Percentiles rank a stretch among this genome's conserved stretches.
phyloP scores from a whole-genome alignment of 495 filamentous ascomycete genomes.

The Penicillium arizonense region DNA sequence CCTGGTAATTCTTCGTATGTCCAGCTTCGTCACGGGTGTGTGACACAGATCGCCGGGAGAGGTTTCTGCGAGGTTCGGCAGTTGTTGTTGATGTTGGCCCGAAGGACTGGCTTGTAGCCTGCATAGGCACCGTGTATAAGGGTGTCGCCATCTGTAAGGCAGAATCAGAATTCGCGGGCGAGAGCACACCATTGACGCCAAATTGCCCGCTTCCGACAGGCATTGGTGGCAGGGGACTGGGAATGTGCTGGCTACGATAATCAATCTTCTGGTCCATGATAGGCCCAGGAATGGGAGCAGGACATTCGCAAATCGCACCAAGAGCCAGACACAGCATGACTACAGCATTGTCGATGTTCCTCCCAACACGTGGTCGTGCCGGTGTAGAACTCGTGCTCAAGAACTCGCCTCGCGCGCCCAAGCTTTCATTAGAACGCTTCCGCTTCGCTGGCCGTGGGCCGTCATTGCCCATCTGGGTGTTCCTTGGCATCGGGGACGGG shows the following conservation, averaged over 20 bases:
- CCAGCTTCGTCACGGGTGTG: conserved; percentile 11
- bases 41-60: conserved; percentile 14
- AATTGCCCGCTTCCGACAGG: background rate
- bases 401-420: conserved; percentile 22
- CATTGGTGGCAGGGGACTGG: conserved; percentile 16
- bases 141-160: conserved; percentile 13
- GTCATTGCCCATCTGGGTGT: conserved; percentile 14
- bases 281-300: conserved; percentile 57
- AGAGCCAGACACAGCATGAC: conserved; percentile 81
- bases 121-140: conserved; percentile 19
- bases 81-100: conserved; percentile 11
- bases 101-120: conserved; percentile 19
- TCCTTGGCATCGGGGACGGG: conserved; percentile 6
- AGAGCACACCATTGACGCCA: conserved; percentile 20
- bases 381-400: conserved; percentile 5
- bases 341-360: conserved; percentile 62
- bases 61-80: conserved; percentile 9
- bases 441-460: conserved; percentile 37
- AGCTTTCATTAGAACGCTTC: conserved; percentile 38
- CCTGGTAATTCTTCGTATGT: conserved; percentile 67
- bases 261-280: conserved; percentile 27
- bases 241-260: conserved; percentile 29
- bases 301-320: conserved; percentile 75
- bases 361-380: conserved; percentile 26
- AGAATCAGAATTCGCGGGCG: conserved; percentile 29